Conservation (phyloP, 2,329 filamentous ascomycete species). For the Ascochyta pisi region DNA sequence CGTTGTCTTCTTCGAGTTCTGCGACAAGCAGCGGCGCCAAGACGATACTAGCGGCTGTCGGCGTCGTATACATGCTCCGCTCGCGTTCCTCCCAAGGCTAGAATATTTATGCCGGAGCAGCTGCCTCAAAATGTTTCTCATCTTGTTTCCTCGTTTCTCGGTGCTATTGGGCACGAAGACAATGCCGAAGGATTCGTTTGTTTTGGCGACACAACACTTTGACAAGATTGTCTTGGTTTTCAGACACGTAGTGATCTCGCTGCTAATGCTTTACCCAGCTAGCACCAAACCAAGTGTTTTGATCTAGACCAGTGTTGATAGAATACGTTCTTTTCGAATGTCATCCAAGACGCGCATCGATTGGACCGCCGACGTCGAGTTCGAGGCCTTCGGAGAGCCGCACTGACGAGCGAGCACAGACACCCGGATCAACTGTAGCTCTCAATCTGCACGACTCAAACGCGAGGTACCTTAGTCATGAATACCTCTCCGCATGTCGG, state of each 20-base stretch:
- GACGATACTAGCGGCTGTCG: neutral
- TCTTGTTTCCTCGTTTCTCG: slow-evolving; percentile 9
- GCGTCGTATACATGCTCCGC: neutral
- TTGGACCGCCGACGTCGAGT: neutral
- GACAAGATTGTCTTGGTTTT: neutral
- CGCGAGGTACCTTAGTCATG: slow-evolving; percentile 5
- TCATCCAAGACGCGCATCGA: neutral
- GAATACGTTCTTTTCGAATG: neutral
- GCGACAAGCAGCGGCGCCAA: slow-evolving; percentile 4
- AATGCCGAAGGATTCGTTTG: neutral
- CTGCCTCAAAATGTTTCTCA: slow-evolving; percentile 13
- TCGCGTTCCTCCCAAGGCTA: slow-evolving; percentile 1
- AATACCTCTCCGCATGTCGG: neutral
- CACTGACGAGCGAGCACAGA: slow-evolving; percentile 11
- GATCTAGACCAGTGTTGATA: neutral
- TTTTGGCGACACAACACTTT: neutral
- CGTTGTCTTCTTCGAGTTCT: neutral
- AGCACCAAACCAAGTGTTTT: too few species aligned
- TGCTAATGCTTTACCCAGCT: neutral
- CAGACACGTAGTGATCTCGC: neutral
- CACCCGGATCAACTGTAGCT: neutral
- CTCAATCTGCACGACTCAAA: slow-evolving; percentile 3
- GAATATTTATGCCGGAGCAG: slow-evolving; percentile 10
- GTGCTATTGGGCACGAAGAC: neutral
- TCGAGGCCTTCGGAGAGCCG: slow-evolving; percentile 5